Conservation (phyloP, 2,329 filamentous ascomycete genomes). For the Didymella arachidicola region DNA sequence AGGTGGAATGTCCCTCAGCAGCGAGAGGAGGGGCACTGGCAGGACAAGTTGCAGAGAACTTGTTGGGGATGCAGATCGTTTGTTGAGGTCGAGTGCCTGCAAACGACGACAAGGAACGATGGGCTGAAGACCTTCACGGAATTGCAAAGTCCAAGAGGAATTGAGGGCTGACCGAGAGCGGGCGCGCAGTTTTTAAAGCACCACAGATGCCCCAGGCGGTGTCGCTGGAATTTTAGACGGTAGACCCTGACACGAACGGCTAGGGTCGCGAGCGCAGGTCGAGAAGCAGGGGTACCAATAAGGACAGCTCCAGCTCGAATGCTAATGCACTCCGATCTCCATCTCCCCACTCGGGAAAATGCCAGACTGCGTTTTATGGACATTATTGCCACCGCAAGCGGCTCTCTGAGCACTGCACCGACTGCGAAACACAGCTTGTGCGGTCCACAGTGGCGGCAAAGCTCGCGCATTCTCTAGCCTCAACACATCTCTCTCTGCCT, state of each 20-base stretch:
- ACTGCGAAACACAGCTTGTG: constrained; percentile 17
- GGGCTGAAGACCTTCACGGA: constrained; percentile 23
- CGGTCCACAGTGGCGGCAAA: constrained; percentile 20
- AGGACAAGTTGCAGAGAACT: constrained; percentile 27
- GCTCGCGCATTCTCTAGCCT: constrained; percentile 21
- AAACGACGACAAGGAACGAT: constrained; percentile 20
- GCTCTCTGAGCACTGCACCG: constrained; percentile 29
- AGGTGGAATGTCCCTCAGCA: constrained; percentile 3
- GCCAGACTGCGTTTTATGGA: constrained; percentile 18
- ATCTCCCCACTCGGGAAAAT: constrained; percentile 29
- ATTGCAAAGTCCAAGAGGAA: constrained; percentile 24
- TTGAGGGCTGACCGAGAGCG: constrained; percentile 27
- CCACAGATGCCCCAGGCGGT: constrained; percentile 31
- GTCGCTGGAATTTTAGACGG: constrained; percentile 31
- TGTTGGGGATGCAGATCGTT: constrained; percentile 37
- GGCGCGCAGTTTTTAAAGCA: constrained; percentile 20
- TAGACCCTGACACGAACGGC: constrained; percentile 31
- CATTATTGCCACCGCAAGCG: constrained; percentile 34
- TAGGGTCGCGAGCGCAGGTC: constrained; percentile 26
- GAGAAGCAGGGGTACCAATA: constrained; percentile 27
- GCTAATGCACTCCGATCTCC: constrained; percentile 24
- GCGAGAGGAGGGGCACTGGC: constrained; percentile 15
- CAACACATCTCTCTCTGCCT: constrained; percentile 21
- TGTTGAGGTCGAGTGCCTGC: constrained; percentile 29
- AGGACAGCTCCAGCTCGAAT: constrained; percentile 27